Evolutionary conservation across 768 basidiomycete genomes (phyloP).

Genomic region (Lanmaoa rubissima): DNA sequence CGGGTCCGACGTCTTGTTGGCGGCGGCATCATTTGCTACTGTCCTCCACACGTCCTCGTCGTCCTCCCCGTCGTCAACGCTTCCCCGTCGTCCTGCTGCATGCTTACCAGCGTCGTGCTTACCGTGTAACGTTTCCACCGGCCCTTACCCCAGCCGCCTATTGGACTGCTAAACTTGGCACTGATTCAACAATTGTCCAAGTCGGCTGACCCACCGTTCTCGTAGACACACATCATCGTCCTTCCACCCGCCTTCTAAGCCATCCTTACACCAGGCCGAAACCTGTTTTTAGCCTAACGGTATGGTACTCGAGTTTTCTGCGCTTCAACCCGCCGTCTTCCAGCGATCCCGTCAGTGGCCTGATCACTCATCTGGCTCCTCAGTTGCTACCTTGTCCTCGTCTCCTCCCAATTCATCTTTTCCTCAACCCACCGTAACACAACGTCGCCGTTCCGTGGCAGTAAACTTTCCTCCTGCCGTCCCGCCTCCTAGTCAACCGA

Average conservation of each 20-base stretch:
- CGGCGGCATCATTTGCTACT: constrained; percentile 1
- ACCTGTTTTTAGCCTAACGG: constrained; percentile 1
- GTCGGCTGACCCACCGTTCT: constrained; percentile 5
- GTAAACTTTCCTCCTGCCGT: constrained; percentile 61
- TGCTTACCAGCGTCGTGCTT: constrained; percentile 8
- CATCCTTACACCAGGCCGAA: not conserved
- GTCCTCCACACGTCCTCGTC: constrained; percentile 8
- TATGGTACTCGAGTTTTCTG: constrained; percentile 32
- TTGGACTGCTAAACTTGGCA: constrained; percentile 17
- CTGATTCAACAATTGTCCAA: constrained; percentile 11
- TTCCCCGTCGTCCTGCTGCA: constrained; percentile 6
- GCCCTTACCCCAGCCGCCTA: not conserved
- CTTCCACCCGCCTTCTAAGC: constrained; percentile 1
- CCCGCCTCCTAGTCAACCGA: constrained; percentile 73
- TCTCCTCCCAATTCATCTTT: constrained; percentile 32
- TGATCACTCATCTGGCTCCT: constrained; percentile 21
- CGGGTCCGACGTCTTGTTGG: constrained; percentile 11
- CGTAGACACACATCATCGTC: not conserved
- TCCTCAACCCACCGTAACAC: constrained; percentile 27
- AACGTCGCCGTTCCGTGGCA: constrained; percentile 70
- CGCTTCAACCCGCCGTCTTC: constrained; percentile 28
- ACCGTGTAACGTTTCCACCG: constrained; percentile 7
- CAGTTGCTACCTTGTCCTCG: constrained; percentile 34
- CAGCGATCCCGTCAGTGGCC: constrained; percentile 37
- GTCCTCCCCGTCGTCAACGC: constrained; percentile 4